Conservation (phyloP, 1,284 basidiomycete genomes). For the Moniliophthora roreri region DNA sequence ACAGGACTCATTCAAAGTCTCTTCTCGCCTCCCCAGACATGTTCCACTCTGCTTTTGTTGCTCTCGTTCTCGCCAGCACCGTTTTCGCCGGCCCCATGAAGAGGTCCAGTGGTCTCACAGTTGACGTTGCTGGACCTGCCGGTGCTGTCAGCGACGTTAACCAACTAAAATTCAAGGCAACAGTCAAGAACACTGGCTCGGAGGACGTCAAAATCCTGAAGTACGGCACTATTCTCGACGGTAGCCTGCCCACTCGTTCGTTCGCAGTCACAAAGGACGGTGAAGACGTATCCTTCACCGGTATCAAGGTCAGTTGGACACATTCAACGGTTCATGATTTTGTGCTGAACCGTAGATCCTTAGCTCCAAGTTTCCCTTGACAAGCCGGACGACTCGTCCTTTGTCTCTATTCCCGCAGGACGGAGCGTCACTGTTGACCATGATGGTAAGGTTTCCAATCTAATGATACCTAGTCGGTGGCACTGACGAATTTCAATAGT, state of each 20-base stretch:
- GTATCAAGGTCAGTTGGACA: slow-evolving; percentile 44
- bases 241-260: slow-evolving; percentile 38
- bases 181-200: slow-evolving; percentile 38
- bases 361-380: slow-evolving; percentile 3
- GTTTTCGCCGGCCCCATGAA: slow-evolving; percentile 31
- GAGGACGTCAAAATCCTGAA: slow-evolving; percentile 40
- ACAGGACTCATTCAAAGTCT: not conserved
- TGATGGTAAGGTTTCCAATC: slow-evolving; percentile 27
- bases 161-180: too few species aligned
- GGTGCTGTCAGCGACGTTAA: slow-evolving; percentile 34
- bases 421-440: slow-evolving; percentile 38
- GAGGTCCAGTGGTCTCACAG: slow-evolving; percentile 29
- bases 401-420: slow-evolving; percentile 39
- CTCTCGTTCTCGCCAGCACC: slow-evolving; percentile 24
- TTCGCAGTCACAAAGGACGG: slow-evolving; percentile 43
- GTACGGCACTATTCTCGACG: slow-evolving; percentile 43
- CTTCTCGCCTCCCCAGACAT: not conserved
- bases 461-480: not conserved
- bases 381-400: slow-evolving; percentile 34
- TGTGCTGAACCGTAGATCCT: too few species aligned
- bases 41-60: slow-evolving; percentile 22
- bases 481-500: slow-evolving; percentile 20
- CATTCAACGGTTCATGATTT: not conserved
- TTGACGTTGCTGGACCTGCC: slow-evolving; percentile 30
- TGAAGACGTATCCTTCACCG: slow-evolving; percentile 37